Base-by-base conservation (phyloP, 2,329 filamentous ascomycete species). In the Coniochaeta prunicola region DNA sequence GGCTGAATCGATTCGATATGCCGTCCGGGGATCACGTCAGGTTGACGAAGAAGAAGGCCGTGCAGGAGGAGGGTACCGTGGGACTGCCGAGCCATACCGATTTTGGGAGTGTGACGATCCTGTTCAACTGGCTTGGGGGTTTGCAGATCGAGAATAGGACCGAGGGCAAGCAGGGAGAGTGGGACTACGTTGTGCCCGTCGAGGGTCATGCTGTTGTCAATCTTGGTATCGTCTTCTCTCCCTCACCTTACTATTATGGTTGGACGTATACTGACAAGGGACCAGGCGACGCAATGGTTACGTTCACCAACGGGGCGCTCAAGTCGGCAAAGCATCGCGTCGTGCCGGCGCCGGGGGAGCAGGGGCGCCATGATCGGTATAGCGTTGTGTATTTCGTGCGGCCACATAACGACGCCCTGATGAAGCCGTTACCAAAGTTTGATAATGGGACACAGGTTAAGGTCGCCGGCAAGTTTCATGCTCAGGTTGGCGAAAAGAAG, bases 71-170 rank as follows among this genome's bases (percentile, higher is more conserved):
- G 67, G 10, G 67, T 65, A 38, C 71, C 71, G 54, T 60, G 30
- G 61, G 58, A 34, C 58, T 61, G 24, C 56, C 60, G 17, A 60
- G 60, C 57, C 60, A 60, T 56, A 74, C 71, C 1, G 73, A 75
- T 58, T 74, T 73, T 56, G 73, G 73, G 55, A 73, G 70, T 2
- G 67, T 75, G 54, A 74, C 72, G 9, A 60, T 75, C 24, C 64
- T 75, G 24, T 73, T 74, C 68, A 76, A 74, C 60, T 72, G 69
- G 69, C 66, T 73, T 19, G 73, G 72, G 38, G 73, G 73, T 3
- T 65, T 75, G 17, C 72, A 75, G 58, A 69, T 75, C 24, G 71
- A 67, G 64, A 69, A 67, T 2, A 26, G 63, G 67, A 42, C 57
- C 2, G 28, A 30, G 17, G 42, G 21, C 19, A 58, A 5, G 57